phyloP scores from a whole-genome alignment of 2,329 filamentous ascomycete species.

The Nothomitra cinnamomea region DNA sequence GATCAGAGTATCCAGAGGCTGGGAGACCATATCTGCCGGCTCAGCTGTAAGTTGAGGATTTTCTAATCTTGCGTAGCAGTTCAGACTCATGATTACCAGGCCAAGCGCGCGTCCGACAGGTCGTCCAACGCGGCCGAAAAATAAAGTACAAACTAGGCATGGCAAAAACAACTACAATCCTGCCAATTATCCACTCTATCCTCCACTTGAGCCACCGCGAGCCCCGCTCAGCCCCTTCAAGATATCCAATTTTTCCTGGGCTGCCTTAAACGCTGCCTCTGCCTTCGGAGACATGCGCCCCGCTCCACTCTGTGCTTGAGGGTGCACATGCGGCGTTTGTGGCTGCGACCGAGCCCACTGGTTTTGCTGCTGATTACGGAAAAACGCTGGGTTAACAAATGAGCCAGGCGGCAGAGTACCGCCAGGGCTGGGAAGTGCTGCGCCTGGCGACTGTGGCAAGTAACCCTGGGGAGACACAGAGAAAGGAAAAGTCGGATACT shows the following conservation, averaged over 20 bases:
- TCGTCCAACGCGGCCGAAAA: too few relatives aligned
- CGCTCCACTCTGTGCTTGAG: not conserved
- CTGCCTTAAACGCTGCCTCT: slow-evolving; percentile 8
- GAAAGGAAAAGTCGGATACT: not conserved
- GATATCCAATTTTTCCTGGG: slow-evolving; percentile 9
- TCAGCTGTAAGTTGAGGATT: too few relatives aligned
- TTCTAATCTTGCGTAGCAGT: too few relatives aligned
- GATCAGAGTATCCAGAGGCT: too few relatives aligned
- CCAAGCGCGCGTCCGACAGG: too few relatives aligned
- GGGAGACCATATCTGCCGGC: too few relatives aligned
- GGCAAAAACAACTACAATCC: not conserved
- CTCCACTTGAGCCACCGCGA: not conserved
- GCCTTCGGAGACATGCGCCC: slow-evolving; percentile 4
- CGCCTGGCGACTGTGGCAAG: not conserved
- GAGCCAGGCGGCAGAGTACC: slow-evolving; percentile 3
- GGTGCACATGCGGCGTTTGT: not conserved
- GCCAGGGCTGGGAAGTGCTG: slow-evolving; percentile 1
- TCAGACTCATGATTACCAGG: too few relatives aligned
- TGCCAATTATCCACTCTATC: not conserved
- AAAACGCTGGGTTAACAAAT: slow-evolving; percentile 8
- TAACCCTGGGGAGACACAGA: not conserved
- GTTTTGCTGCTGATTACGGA: slow-evolving; percentile 1
- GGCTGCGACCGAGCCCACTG: not conserved
- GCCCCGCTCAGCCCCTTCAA: slow-evolving; percentile 6
- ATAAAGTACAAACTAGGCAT: not conserved